Evolutionary conservation across 495 filamentous ascomycete genomes (phyloP), one percentile per base, ranked within the genome.

Genomic region (Neurospora sp.): DNA sequence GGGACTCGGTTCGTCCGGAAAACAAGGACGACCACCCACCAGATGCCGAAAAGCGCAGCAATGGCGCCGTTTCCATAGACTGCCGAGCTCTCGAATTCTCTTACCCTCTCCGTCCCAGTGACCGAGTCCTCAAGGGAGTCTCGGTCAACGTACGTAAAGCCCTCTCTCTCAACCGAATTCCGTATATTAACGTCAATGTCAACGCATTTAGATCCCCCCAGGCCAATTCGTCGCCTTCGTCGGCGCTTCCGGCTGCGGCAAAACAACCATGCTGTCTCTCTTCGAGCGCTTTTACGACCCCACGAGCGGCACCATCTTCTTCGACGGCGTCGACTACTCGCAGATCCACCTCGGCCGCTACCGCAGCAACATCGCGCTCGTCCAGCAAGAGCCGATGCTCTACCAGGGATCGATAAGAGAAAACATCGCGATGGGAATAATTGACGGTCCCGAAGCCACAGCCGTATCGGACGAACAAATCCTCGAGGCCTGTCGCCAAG

Each of bases 151-250:
- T 45, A n/a, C 3, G 42, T 20, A n/a, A 8, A 45, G 8, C 18
- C 42, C 18, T 2, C 18, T 20, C 9, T 0, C 1, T 3, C 18
- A 0, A 9, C 18, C 18, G 1, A 45, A 45, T n/a, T 45, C 18
- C 7, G 18, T 20, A 18, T 45, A 45, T 8, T 45, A 45, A 45
- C 42, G 18, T 45, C 0, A 45, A 1, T 45, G 3, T 4, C 42
- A 45, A 45, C 42, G 9, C 18, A 4, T n/a, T 3, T 3, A 45
- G 42, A 35, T 61, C 22, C 53, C 53, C 1, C 53, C 53, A 31
- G 91, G 92, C 4, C 93, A 41, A 82, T 95, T 48, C 85, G 92
- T 68, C 85, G 93, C 53, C 84, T 91, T 79, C 89, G 93, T 69
- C 88, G 89, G 81, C 71, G 84, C 74, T 8, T 84, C 69, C 0